Base-by-base conservation (phyloP, 257 asterid genomes). In the Solanum corneliomulleri region DNA sequence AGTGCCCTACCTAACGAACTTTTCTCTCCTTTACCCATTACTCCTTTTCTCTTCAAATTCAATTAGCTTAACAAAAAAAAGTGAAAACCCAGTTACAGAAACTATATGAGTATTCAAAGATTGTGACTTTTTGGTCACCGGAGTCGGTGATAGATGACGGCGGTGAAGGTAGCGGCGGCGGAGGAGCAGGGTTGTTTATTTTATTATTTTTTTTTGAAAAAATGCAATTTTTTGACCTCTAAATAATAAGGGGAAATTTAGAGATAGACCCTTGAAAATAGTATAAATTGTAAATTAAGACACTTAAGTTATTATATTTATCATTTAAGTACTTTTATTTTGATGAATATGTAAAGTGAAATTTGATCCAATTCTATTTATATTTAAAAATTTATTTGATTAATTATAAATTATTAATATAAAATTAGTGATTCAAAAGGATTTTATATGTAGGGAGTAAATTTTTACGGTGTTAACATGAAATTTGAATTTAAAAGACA, bases 11-110 rank as follows among this genome's bases (percentile, higher is more conserved):
- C 99, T 37, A 96, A 84, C 75, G 89, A 94, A 3, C 91, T 86
- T 90, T 97, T 97, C 58, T 96, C 99, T 6, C 95, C 93, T 92
- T 95, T 97, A 78, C 94, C 94, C 89, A 98, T 95, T 85, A 11
- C 7, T 6, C 16, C 21, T 23, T 75, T 39, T 23, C 16, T 74
- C 81, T 37, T 74, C 16, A 37, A 74, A 68, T 74, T 4, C 45
- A 74, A 74, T 74, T 74, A 74, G 4, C 49, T 10, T 18, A 11
- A 21, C 42, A 2, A 29, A 20, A 0, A 74, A 5, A n/a, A 74
- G 33, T 74, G 0, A 11, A 74, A 74, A 74, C 52, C 0, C 3
- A 68, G 23, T 13, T 68, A 16, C 39, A 68, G 20, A 68, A 25
- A 6, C 31, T 25, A 25, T 12, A 0, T 6, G 16, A 21, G 74